These are phyloP conservation scores for Hebeloma cylindrosporum DNA, from an alignment of 768 basidiomycete species.

Conservation along the genomic window DNA sequence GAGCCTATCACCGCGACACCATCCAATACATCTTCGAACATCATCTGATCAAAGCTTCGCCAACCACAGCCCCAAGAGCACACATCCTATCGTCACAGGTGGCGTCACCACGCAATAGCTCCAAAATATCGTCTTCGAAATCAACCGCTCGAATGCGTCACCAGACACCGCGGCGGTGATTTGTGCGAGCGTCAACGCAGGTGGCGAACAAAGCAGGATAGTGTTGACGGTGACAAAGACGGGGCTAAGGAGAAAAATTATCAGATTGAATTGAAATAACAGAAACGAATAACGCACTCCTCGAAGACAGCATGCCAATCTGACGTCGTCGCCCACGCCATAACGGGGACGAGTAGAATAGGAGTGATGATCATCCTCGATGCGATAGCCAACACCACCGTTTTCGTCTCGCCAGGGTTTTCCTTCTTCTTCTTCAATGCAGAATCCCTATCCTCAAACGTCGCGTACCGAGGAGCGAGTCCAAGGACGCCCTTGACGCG, in stretches of 20 bases:
- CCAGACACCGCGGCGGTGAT: slow-evolving; percentile 84
- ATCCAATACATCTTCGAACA: background rate
- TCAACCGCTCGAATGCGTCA: slow-evolving; percentile 88
- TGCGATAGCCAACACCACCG: slow-evolving; percentile 79
- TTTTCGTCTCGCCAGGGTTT: slow-evolving; percentile 70
- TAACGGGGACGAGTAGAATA: slow-evolving; percentile 69
- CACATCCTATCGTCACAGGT: slow-evolving; percentile 74
- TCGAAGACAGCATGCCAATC: slow-evolving; percentile 65
- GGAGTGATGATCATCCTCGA: slow-evolving; percentile 89
- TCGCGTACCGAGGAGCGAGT: background rate
- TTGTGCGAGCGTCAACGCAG: slow-evolving; percentile 60
- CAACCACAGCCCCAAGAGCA: slow-evolving; percentile 70
- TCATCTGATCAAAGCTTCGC: slow-evolving; percentile 53
- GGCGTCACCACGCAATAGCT: slow-evolving; percentile 88
- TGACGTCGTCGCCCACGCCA: slow-evolving; percentile 60
- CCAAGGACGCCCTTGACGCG: no score
- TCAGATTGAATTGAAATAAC: background rate
- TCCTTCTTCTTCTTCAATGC: background rate
- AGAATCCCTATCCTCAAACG: background rate
- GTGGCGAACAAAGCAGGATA: slow-evolving; percentile 79
- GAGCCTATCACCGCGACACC: no score
- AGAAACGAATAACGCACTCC: slow-evolving; percentile 54
- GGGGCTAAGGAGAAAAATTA: slow-evolving; percentile 47
- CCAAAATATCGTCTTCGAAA: slow-evolving; percentile 92
- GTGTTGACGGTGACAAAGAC: slow-evolving; percentile 86